phyloP scores from a whole-genome alignment of 139 green algal genomes.

The Chara braunii region DNA sequence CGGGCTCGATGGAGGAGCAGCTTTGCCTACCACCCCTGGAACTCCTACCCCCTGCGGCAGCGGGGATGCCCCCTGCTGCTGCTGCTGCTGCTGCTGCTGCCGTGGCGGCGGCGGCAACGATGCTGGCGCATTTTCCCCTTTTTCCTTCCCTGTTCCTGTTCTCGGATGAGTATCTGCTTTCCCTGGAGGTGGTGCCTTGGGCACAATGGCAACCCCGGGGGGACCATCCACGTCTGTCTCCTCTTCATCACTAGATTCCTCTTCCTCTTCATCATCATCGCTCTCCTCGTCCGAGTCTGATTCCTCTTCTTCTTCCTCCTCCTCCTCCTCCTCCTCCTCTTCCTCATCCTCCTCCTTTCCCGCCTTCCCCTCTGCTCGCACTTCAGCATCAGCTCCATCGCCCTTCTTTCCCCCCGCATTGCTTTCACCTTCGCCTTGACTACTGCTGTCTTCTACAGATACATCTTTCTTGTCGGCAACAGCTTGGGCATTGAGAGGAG shows the following conservation, averaged over 20 bases:
- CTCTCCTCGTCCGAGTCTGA: not conserved
- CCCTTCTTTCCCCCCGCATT: not conserved
- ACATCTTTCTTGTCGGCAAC: not conserved
- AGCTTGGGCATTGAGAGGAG: not conserved
- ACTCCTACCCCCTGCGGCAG: too few relatives aligned
- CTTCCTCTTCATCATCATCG: not conserved
- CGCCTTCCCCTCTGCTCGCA: not conserved
- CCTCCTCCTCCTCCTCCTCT: not conserved
- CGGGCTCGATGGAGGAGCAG: too few relatives aligned
- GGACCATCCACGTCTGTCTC: not conserved
- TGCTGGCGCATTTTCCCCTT: not conserved
- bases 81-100: too few relatives aligned
- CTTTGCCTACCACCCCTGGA: too few relatives aligned
- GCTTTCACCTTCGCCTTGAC: not conserved
- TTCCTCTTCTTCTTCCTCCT: not conserved
- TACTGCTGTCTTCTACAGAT: not conserved
- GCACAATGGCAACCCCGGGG: not conserved
- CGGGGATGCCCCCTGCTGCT: too few relatives aligned
- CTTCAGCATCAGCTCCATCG: not conserved
- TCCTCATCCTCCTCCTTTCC: not conserved
- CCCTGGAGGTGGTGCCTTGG: not conserved
- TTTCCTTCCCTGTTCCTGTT: not conserved
- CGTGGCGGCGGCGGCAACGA: conserved; percentile 1
- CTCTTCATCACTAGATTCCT: not conserved
- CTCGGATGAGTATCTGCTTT: not conserved